Conservation (phyloP, 306 rosid genomes). For the Glycine latifolia region DNA sequence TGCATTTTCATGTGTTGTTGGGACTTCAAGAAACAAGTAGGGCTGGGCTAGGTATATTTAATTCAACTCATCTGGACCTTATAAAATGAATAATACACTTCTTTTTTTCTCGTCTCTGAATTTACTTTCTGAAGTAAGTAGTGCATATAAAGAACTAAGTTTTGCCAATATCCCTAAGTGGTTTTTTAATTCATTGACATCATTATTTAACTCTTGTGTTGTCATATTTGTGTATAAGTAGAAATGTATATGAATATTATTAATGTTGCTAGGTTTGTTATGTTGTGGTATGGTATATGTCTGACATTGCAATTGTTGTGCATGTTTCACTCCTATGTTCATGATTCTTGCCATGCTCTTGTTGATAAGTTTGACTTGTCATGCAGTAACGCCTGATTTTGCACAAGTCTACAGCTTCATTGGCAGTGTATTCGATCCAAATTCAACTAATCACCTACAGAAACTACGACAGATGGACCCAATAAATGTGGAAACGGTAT, state of each 20-base stretch:
- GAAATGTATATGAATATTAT: background rate
- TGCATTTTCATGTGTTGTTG: no score
- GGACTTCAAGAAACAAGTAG: no score
- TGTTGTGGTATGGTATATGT: background rate
- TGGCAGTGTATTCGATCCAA: constrained; percentile 89
- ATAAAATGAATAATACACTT: background rate
- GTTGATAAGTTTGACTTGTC: constrained; percentile 36
- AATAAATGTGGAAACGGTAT: constrained; percentile 86
- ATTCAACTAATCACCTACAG: constrained; percentile 67
- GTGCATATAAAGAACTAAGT: background rate
- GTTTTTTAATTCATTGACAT: constrained; percentile 15
- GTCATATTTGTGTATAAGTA: background rate
- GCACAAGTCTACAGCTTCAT: constrained; percentile 83
- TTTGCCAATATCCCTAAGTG: background rate
- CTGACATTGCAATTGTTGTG: constrained; percentile 8
- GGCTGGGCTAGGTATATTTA: no score
- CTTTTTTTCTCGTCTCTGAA: background rate
- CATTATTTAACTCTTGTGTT: constrained; percentile 22
- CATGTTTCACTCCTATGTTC: background rate
- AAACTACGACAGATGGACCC: constrained; percentile 84
- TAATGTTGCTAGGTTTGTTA: background rate
- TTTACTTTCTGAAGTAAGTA: constrained; percentile 1
- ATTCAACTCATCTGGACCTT: constrained; percentile 2
- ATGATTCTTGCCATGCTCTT: constrained; percentile 37
- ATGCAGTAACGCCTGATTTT: constrained; percentile 85